Evolutionary conservation across 2,329 filamentous ascomycete species (phyloP).

Genomic region (Botrytis cinerea): DNA sequence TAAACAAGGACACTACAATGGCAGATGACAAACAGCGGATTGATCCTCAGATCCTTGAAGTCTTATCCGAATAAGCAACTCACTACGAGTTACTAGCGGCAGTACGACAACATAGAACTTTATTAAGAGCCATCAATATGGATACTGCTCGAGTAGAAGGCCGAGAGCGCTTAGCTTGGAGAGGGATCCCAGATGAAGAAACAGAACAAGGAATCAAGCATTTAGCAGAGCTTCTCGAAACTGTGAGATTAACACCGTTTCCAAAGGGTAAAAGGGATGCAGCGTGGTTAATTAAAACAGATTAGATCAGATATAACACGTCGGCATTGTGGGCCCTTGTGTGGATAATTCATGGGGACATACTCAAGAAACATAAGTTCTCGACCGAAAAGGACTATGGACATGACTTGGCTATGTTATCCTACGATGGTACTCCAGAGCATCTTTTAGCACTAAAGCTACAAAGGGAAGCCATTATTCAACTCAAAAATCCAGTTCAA

Average conservation of each 20-base stretch:
- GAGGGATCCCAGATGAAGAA: background rate
- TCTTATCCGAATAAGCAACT: too few species aligned
- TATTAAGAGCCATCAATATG: background rate
- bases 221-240: background rate
- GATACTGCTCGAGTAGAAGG: background rate
- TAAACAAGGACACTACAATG: background rate
- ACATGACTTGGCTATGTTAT: background rate
- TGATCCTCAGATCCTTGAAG: background rate
- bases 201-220: background rate
- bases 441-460: background rate
- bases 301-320: background rate
- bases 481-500: background rate
- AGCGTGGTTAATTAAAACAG: background rate
- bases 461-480: background rate
- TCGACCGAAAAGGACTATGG: background rate
- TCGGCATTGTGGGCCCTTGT: background rate
- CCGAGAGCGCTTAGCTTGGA: background rate
- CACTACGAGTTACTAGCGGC: too few species aligned
- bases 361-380: background rate
- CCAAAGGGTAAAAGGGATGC: background rate
- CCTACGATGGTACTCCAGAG: background rate
- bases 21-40: background rate
- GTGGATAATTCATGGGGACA: background rate
- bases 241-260: background rate
- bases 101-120: too few species aligned